Evolutionary conservation across 768 basidiomycete genomes (phyloP).

Genomic region (Pisolithus microcarpus): DNA sequence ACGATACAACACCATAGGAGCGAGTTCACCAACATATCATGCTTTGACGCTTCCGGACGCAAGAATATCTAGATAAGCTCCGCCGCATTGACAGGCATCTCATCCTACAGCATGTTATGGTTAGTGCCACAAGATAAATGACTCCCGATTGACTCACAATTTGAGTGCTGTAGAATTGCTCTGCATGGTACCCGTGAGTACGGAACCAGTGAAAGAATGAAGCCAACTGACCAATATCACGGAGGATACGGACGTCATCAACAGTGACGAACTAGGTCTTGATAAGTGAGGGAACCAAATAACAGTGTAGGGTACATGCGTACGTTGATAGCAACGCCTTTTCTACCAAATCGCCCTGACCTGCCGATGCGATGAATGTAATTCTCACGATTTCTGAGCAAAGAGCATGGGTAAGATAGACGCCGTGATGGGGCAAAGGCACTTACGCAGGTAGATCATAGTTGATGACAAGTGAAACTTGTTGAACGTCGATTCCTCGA

Average conservation of each 20-base stretch:
- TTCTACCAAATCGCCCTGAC: constrained; percentile 96
- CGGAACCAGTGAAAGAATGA: not conserved
- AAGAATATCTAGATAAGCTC: constrained; percentile 70
- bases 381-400: constrained; percentile 85
- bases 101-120: constrained; percentile 55
- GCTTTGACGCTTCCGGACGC: constrained; percentile 1
- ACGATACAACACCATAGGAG: constrained; percentile 9
- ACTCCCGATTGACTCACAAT: constrained; percentile 48
- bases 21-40: not conserved
- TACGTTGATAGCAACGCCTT: constrained; percentile 99
- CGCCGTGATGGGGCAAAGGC: constrained; percentile 8
- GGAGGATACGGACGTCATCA: constrained; percentile 92
- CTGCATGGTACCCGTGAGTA: constrained; percentile 31
- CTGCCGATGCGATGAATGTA: constrained; percentile 99
- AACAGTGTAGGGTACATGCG: constrained; percentile 21
- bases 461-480: constrained; percentile 95
- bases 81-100: constrained; percentile 98
- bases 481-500: constrained; percentile 96
- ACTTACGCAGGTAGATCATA: constrained; percentile 90
- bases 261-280: constrained; percentile 75
- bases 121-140: not conserved
- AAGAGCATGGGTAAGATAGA: constrained; percentile 7
- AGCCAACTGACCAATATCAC: constrained; percentile 77
- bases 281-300: constrained; percentile 11
- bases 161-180: constrained; percentile 96